A percentile compares a stretch with the other conserved stretches of the same genome.
phyloP scores from a whole-genome alignment of 2,329 filamentous ascomycete genomes.

The Colletotrichum noveboracense region DNA sequence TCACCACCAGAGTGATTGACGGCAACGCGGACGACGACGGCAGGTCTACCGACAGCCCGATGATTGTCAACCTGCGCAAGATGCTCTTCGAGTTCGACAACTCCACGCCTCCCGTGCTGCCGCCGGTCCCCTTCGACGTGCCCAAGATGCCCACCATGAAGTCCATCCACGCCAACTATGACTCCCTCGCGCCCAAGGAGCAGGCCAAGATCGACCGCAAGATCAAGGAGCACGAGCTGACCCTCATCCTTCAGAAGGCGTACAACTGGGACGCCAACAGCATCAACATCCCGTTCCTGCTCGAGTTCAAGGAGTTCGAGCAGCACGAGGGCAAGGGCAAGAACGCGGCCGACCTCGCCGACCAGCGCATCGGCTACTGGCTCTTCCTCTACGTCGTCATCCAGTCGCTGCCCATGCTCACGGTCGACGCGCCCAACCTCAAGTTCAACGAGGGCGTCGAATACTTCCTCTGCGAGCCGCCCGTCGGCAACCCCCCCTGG shows the following conservation, averaged over 20 bases:
- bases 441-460: slow-evolving; percentile 75
- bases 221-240: slow-evolving; percentile 80
- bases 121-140: slow-evolving; percentile 88
- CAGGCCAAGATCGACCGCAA: slow-evolving; percentile 75
- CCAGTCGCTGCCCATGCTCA: slow-evolving; percentile 78
- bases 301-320: slow-evolving; percentile 75
- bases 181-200: slow-evolving; percentile 72
- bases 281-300: slow-evolving; percentile 65
- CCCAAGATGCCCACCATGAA: slow-evolving; percentile 77
- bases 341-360: slow-evolving; percentile 68
- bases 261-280: slow-evolving; percentile 78
- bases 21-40: slow-evolving; percentile 55
- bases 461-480: slow-evolving; percentile 81
- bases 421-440: slow-evolving; percentile 75
- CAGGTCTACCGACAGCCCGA: slow-evolving; percentile 57
- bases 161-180: slow-evolving; percentile 68
- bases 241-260: slow-evolving; percentile 76
- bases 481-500: slow-evolving; percentile 77
- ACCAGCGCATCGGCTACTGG: slow-evolving; percentile 79
- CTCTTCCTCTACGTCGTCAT: slow-evolving; percentile 81
- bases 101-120: slow-evolving; percentile 86
- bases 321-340: slow-evolving; percentile 69
- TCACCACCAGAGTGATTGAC: slow-evolving; percentile 82
- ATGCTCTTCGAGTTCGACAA: slow-evolving; percentile 89
- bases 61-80: slow-evolving; percentile 74